A percentile compares a stretch with the other conserved stretches of the same genome.
Conservation (phyloP, 1,284 basidiomycete genomes). For the Tylopilus orsonianus region DNA sequence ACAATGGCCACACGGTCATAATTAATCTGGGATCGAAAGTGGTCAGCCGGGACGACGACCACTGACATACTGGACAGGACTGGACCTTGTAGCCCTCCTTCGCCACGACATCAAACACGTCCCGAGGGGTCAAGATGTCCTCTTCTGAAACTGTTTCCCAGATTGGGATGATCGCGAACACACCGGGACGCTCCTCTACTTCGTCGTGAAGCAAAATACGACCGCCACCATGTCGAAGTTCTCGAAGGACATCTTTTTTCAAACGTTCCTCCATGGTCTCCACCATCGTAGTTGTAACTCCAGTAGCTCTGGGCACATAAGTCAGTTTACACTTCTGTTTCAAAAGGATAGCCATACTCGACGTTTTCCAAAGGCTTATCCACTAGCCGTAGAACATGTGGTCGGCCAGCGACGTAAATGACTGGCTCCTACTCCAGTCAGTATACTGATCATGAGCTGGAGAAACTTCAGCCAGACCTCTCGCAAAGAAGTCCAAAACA, state of each 20-base stretch:
- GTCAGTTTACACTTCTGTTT: not conserved
- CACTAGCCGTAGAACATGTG: conserved; percentile 91
- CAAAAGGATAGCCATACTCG: conserved; percentile 57
- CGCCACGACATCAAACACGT: conserved; percentile 75
- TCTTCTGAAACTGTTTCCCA: conserved; percentile 86
- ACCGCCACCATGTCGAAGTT: conserved; percentile 73
- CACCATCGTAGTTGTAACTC: conserved; percentile 89
- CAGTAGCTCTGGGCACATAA: conserved; percentile 71
- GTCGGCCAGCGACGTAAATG: conserved; percentile 85
- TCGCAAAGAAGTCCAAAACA: conserved; percentile 90
- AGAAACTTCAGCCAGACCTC: conserved; percentile 53
- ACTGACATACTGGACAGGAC: conserved; percentile 15
- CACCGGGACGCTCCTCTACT: conserved; percentile 88
- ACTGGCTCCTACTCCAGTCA: conserved; percentile 78
- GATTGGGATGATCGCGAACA: conserved; percentile 83
- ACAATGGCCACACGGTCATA: conserved; percentile 88
- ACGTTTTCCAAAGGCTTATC: conserved; percentile 91
- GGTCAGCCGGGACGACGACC: conserved; percentile 10
- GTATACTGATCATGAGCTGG: conserved; percentile 1
- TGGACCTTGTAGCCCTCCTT: conserved; percentile 73
- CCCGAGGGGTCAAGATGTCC: conserved; percentile 93
- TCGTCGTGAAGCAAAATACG: conserved; percentile 94
- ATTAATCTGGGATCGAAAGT: conserved; percentile 60
- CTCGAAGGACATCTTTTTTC: conserved; percentile 87
- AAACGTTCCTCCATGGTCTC: conserved; percentile 91